A percentile compares a stretch with the other conserved stretches of the same genome.
Evolutionary conservation across 2,329 filamentous ascomycete species (phyloP).

Genomic region (Lizonia empirigonia): DNA sequence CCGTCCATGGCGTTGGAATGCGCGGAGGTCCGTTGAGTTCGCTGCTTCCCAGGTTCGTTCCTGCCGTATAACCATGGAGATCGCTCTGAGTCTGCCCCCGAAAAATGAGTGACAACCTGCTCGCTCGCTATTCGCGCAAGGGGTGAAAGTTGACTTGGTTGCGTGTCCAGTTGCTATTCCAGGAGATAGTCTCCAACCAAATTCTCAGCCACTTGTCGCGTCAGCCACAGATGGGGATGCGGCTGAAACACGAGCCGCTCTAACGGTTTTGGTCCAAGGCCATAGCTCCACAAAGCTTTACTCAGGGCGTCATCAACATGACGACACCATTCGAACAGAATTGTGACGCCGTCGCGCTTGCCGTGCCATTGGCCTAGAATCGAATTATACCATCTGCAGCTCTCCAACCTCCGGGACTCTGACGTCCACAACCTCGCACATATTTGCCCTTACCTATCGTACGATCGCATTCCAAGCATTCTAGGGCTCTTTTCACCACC

Average conservation of each 20-base stretch:
- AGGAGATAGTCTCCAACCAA: constrained; percentile 19
- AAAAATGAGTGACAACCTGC: constrained; percentile 3
- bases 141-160: constrained; percentile 21
- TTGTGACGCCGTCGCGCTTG: constrained; percentile 9
- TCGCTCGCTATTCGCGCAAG: constrained; percentile 22
- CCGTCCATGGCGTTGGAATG: constrained; percentile 65
- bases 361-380: constrained; percentile 10
- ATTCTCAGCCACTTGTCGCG: constrained; percentile 7
- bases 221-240: not conserved
- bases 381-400: constrained; percentile 5
- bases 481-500: not conserved
- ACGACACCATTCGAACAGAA: constrained; percentile 14
- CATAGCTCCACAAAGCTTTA: constrained; percentile 9
- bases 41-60: constrained; percentile 30
- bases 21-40: constrained; percentile 23
- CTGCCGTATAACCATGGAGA: constrained; percentile 28
- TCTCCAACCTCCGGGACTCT: constrained; percentile 1
- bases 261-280: not conserved
- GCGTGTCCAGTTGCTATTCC: constrained; percentile 41
- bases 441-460: constrained; percentile 7
- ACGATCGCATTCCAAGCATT: not conserved
- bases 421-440: constrained; percentile 5
- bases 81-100: constrained; percentile 11
- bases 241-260: not conserved
- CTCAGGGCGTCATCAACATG: constrained; percentile 7